Evolutionary conservation across 139 green algal genomes (phyloP), one percentile per base, ranked within the genome.

Genomic region (Tetradesmus lagerheimii): DNA sequence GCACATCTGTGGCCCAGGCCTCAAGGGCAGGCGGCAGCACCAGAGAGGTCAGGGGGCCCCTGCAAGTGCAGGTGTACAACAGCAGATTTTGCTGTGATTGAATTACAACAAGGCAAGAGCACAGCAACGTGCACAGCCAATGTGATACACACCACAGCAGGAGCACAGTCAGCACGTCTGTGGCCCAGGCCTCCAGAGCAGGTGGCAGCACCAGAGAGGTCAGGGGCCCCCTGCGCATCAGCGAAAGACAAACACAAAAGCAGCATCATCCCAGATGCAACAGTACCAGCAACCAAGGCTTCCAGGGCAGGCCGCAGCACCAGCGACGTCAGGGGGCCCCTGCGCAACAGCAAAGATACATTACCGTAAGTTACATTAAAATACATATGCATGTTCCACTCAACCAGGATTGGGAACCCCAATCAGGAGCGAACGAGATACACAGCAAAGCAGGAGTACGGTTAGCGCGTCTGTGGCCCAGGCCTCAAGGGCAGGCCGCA

Each of bases 1-100:
- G 83, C 25, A 66, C 47, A 27, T 88, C 83, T 66, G 83, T 80
- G 16, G 83, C 83, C 83, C 83, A 88, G 25, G 64, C 39, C 11
- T 80, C 64, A 9, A 88, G 25, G 12, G 64, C 64, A 11, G 5
- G 37, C 8, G 83, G 83, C 53, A 87, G 82, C 47, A 87, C 38
- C 57, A 71, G 66, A 9, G 82, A 87, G 25, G 82, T 87, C 23
- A 87, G 2, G 31, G 82, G 82, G 57, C 82, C 82, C 35, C 81
- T 87, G 34, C 41, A 67, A n/a, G n/a, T n/a, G n/a, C 29, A 39
- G 25, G 41, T 31, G 29, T 25, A 8, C 9, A n/a, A 11, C 62
- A 50, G 15, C 20, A 37, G 11, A 76, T 12, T n/a, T n/a, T n/a
- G n/a, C n/a, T n/a, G n/a, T n/a, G n/a, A n/a, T 16, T 18, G 8